Percentiles rank a stretch among this genome's conserved stretches.
phyloP scores from a whole-genome alignment of 805 yeast genomes.

The Cyberlindnera nakhonratchasimensis region DNA sequence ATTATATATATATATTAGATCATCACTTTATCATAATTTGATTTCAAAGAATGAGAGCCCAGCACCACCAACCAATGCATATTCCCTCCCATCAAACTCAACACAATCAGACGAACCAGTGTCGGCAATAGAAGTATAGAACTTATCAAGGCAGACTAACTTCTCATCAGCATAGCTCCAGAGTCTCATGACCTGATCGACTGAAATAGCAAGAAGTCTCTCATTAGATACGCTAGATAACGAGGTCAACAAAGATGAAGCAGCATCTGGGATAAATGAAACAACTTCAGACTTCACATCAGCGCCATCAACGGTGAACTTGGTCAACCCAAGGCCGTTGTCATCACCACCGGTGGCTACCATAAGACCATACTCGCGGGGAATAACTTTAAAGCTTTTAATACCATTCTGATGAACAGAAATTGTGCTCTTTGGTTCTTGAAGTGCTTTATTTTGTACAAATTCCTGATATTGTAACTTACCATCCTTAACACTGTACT shows the following conservation, averaged over 20 bases:
- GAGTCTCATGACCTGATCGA: conserved; percentile 71
- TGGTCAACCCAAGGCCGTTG: conserved; percentile 55
- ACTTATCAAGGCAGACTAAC: conserved; percentile 35
- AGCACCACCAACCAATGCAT: conserved; percentile 70
- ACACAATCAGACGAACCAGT: conserved; percentile 68
- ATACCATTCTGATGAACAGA: conserved; percentile 84
- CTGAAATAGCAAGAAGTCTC: conserved; percentile 62
- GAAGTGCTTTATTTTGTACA: conserved; percentile 6
- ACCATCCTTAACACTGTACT: conserved; percentile 16
- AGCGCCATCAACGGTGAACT: conserved; percentile 30
- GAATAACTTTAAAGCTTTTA: conserved; percentile 48
- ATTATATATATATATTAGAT: not conserved
- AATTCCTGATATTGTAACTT: conserved; percentile 6
- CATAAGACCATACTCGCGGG: conserved; percentile 20
- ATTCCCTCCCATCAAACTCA: conserved; percentile 23
- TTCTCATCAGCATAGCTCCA: conserved; percentile 46
- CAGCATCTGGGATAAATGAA: conserved; percentile 53
- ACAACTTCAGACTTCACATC: conserved; percentile 26
- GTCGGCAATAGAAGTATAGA: conserved; percentile 84
- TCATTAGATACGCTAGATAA: conserved; percentile 36
- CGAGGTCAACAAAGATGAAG: conserved; percentile 83
- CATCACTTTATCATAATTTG: conserved; percentile 8
- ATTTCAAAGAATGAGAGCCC: conserved; percentile 61
- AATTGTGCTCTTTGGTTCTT: conserved; percentile 36
- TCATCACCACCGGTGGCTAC: conserved; percentile 91